These are phyloP conservation scores for Schrenkiella parvula DNA, from an alignment of 345 rosid species.

Conservation along the genomic window DNA sequence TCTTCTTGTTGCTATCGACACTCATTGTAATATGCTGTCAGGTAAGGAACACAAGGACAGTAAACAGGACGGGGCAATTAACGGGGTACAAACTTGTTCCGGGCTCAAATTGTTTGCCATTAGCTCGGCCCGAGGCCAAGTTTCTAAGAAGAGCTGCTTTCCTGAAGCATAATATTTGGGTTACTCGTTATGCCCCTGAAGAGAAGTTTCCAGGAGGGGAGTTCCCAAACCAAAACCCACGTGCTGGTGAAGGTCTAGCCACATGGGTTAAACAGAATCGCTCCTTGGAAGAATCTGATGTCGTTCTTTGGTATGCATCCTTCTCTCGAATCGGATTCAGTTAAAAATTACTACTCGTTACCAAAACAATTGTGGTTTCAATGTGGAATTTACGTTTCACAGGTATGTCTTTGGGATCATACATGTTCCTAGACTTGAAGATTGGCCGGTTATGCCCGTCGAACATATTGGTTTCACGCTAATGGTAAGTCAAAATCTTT, in stretches of 20 bases:
- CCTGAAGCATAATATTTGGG: conserved; percentile 85
- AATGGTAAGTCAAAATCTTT: conserved; percentile 44
- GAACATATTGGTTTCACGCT: conserved; percentile 82
- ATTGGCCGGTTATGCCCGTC: conserved; percentile 94
- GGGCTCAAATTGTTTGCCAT: conserved; percentile 82
- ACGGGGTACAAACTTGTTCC: conserved; percentile 86
- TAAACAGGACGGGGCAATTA: conserved; percentile 82
- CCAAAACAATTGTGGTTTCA: not conserved
- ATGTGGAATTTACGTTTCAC: not conserved
- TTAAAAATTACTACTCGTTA: not conserved
- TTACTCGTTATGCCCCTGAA: conserved; percentile 57
- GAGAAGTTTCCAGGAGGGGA: conserved; percentile 93
- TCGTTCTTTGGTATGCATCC: conserved; percentile 72
- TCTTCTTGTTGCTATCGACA: not conserved
- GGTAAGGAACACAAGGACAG: conserved; percentile 89
- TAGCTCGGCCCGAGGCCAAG: conserved; percentile 82
- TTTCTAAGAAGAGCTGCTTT: conserved; percentile 85
- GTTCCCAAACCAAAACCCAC: conserved; percentile 91
- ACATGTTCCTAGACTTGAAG: conserved; percentile 87
- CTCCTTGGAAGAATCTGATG: conserved; percentile 68
- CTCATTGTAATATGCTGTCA: conserved; percentile 27
- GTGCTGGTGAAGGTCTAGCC: conserved; percentile 76
- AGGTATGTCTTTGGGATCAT: conserved; percentile 94
- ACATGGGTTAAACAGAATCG: conserved; percentile 88
- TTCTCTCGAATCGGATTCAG: not conserved